A percentile compares a stretch with the other conserved stretches of the same genome.
Conservation (phyloP, 2,329 filamentous ascomycete species). For the Paradendryphiella salina region DNA sequence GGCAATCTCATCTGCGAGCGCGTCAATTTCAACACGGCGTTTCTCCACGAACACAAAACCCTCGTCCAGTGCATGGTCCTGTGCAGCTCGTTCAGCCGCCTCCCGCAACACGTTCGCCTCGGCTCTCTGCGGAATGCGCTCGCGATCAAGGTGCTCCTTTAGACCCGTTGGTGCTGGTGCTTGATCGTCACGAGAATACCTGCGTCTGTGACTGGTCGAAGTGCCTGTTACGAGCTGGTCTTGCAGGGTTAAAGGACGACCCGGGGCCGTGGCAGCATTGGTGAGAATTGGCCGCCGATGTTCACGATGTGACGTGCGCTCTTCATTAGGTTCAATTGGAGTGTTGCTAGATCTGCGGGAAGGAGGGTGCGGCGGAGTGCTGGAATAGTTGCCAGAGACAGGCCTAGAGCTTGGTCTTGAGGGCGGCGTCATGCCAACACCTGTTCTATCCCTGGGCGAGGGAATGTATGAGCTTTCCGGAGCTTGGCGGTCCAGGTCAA, state of each 20-base stretch:
- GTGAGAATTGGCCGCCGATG: constrained; percentile 50
- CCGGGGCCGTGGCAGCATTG: constrained; percentile 52
- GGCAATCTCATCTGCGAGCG: constrained; percentile 91
- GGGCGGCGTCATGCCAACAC: constrained; percentile 38
- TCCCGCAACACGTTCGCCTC: constrained; percentile 48
- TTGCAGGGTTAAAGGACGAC: constrained; percentile 45
- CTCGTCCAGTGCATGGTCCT: constrained; percentile 86
- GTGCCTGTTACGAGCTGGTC: constrained; percentile 42
- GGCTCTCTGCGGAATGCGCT: constrained; percentile 47
- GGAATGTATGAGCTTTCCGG: constrained; percentile 38
- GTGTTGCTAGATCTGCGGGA: constrained; percentile 41
- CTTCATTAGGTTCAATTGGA: constrained; percentile 39
- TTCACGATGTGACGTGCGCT: constrained; percentile 46
- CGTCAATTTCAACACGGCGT: constrained; percentile 92
- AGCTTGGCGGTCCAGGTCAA: constrained; percentile 33
- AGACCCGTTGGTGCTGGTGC: constrained; percentile 52
- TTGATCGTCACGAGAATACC: constrained; percentile 57
- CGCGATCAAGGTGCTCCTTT: constrained; percentile 53
- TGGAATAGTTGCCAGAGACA: constrained; percentile 32
- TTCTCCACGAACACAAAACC: constrained; percentile 98
- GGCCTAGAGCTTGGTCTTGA: constrained; percentile 41
- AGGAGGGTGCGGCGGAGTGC: constrained; percentile 33
- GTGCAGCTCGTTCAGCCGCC: constrained; percentile 68
- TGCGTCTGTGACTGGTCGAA: constrained; percentile 61
- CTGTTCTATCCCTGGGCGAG: constrained; percentile 38